Evolutionary conservation across 345 rosid genomes (phyloP), one percentile per base, ranked within the genome.

Genomic region (Cardamine resedifolia): DNA sequence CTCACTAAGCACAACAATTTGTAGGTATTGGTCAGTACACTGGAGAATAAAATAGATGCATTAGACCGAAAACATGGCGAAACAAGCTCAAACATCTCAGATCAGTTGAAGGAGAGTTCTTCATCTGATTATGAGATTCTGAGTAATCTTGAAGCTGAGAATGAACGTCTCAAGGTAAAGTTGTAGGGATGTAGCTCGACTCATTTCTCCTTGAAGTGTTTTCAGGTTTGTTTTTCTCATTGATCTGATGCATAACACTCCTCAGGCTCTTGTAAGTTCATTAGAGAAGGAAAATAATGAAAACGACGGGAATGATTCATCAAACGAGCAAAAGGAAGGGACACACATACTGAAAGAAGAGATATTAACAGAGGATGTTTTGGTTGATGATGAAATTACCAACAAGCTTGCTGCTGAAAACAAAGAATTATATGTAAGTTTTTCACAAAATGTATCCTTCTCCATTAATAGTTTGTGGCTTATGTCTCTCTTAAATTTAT

Each of bases 41-140:
- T 95, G 76, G 96, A 95, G 82, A 79, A 83, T 81, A 89, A 85
- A 79, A 82, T 88, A 48, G 88, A 85, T 74, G 93, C 88, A 79
- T 79, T 88, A 63, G 96, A 89, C 83, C 80, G 68, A 74, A 86
- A 85, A 71, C 81, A 85, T 71, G 80, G 79, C 60, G 93, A 87
- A 81, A 83, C 87, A 27, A 87, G 77, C 79, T 85, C 78, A 82
- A 70, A 82, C 26, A 83, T 91, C 66, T 82, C 86, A 74, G 87
- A 89, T 75, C 80, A 88, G 66, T 74, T 85, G 83, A 87, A 86
- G 80, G 71, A 76, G 47, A 63, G 55, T 64, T 53, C 27, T 48
- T 56, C 76, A 62, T 64, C 80, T 68, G 88, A 89, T 78, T 63
- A 83, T 75, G 96, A 77, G 56, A 61, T 72, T 69, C 66, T 81